Evolutionary conservation across 2,329 filamentous ascomycete species (phyloP), one percentile per base, ranked within the genome.

Genomic region (Alternaria triticimaculans): DNA sequence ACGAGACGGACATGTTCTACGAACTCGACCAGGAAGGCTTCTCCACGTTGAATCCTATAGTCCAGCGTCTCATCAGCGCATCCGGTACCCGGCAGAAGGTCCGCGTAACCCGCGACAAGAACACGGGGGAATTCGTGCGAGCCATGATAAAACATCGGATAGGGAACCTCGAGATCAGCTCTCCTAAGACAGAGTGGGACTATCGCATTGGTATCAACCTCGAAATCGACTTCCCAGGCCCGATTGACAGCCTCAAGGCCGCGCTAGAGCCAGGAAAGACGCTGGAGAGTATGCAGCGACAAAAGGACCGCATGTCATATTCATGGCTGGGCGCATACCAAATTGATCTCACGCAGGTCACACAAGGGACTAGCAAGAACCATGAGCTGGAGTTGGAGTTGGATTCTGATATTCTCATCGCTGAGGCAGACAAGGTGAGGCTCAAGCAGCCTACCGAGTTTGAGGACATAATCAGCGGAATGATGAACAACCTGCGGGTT

Each of bases 141-240:
- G 94, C 92, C 78, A 97, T 99, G 72, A 89, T 99, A 80, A 99
- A 99, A 83, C 89, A 90, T 25, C 89, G 94, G n/a, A 86, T 98
- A 14, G 90, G 88, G 25, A 94, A 99, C 77, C 83, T 97, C n/a
- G 92, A 97, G 72, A 87, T 99, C 18, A 90, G 92, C 80, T 91
- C 93, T 71, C 95, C 96, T 0, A 84, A 84, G 54, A 87, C 87
- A 9, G 88, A 88, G 4, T 92, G 97, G 74, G 96, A 99, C 80
- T 97, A 94, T 81, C 92, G 96, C 11, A 90, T 99, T 70, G 97
- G 93, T 73, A 89, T 99, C 75, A 98, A 97, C 76, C 87, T 99
- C 3, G 96, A 99, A 87, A 94, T 96, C 87, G 87, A 90, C 58
- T 97, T 90, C 83, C 76, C 81, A 4, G 93, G 94, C 23, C 84